Base-by-base conservation (phyloP, 2,329 filamentous ascomycete species). In the Xylariales sp. region DNA sequence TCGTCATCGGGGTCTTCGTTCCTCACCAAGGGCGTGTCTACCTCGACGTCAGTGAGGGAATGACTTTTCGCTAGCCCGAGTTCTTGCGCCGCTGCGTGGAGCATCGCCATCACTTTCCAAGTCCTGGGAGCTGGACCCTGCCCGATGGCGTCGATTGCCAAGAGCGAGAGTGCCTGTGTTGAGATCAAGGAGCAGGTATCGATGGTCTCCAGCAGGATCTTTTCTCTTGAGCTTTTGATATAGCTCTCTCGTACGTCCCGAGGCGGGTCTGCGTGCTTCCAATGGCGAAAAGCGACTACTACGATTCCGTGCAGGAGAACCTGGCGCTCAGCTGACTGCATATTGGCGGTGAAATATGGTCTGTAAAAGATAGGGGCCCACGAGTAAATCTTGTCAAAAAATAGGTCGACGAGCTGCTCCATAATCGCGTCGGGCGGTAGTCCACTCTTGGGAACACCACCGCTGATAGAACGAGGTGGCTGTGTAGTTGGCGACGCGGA, bases 241-340 rank as follows among this genome's bases (percentile, higher is more conserved):
- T 60, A 60, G 10, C 18, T 41, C 18, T 60, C 56, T 16, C 43
- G 56, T 49, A 50, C 3, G 49, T 60, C 30, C 5, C 18, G 16
- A 8, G 56, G 34, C 5, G 43, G 56, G 14, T 60, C 43, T 12
- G 45, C 8, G 4, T 60, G 56, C 34, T 50, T 49, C 56, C 56
- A 60, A 41, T 60, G 49, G 28, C 56, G 56, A 18, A 60, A 60
- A 23, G 43, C 34, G 16, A 50, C 46, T 10, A 60, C 43, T 14
- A 60, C 56, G 39, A 60, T 60, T 30, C 56, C 56, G n/a, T 60
- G 30, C 9, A 60, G 56, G 49, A 60, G 56, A 32, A 60, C n/a
- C 7, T 41, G 43, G 28, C 56, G 56, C 23, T 60, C 18, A 1
- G 56, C n/a, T 6, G 56, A 60, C 39, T 60, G 14, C 28, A 60